phyloP scores from a whole-genome alignment of 2,329 filamentous ascomycete genomes.

The Phaeoacremonium minimum region DNA sequence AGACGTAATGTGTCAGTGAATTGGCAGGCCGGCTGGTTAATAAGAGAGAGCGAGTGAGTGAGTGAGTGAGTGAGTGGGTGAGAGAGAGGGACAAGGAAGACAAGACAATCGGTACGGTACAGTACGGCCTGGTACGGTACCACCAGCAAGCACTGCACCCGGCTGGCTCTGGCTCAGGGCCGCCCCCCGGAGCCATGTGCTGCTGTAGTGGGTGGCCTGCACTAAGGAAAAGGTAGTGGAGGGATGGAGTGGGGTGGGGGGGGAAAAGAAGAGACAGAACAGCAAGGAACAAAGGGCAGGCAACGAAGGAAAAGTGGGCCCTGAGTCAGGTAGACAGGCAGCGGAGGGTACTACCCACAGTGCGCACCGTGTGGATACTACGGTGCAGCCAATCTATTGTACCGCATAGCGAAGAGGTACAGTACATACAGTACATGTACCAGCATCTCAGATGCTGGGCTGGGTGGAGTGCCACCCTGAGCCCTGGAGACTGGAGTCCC shows the following conservation, averaged over 20 bases:
- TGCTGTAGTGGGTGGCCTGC: constrained; percentile 9
- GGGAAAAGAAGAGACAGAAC: neutral
- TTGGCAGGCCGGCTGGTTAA: too few species aligned
- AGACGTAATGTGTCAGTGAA: neutral
- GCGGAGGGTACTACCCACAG: too few species aligned
- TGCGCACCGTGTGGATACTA: too few species aligned
- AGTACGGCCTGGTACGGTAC: neutral
- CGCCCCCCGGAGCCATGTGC: constrained; percentile 11
- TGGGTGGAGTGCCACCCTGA: too few species aligned
- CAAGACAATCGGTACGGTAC: neutral
- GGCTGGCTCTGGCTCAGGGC: constrained; percentile 5
- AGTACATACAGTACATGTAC: too few species aligned
- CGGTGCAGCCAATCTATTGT: too few species aligned
- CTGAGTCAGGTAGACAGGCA: too few species aligned
- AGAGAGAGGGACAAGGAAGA: neutral
- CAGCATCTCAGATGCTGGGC: too few species aligned
- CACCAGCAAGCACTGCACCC: constrained; percentile 3
- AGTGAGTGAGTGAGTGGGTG: constrained; percentile 8
- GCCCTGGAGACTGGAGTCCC: too few species aligned
- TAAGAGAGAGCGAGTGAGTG: too few species aligned
- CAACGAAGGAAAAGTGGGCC: constrained; percentile 1
- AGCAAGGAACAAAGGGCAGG: neutral
- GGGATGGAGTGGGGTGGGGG: constrained; percentile 2
- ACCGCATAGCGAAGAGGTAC: too few species aligned
- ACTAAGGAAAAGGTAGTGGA: constrained; percentile 6